These are phyloP conservation scores for Hypholoma fasciculare DNA, from an alignment of 768 basidiomycete species.

Conservation along the genomic window DNA sequence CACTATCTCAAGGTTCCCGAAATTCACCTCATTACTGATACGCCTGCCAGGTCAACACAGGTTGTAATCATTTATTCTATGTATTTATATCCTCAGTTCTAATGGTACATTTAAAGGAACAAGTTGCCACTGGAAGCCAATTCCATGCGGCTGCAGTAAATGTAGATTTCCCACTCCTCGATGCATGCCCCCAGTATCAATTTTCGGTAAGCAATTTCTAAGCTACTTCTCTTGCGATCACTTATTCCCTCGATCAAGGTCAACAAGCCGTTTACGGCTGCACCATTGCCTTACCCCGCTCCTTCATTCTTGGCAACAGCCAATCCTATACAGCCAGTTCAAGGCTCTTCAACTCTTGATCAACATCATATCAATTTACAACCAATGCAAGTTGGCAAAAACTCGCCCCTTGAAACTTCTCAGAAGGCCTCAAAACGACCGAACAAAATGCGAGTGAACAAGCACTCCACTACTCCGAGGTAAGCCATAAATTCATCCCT, in stretches of 20 bases:
- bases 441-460: slow-evolving; percentile 11
- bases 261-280: slow-evolving; percentile 5
- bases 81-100: slow-evolving; percentile 1
- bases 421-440: slow-evolving; percentile 6
- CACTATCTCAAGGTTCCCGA: background rate
- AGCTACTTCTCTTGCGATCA: slow-evolving; percentile 1
- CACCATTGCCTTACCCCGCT: background rate
- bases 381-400: background rate
- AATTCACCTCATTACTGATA: background rate
- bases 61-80: slow-evolving; percentile 8
- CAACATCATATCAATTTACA: slow-evolving; percentile 3
- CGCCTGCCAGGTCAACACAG: slow-evolving; percentile 5
- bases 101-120: slow-evolving; percentile 9
- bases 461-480: slow-evolving; percentile 10
- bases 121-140: slow-evolving; percentile 8
- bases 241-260: background rate
- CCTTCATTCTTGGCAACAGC: slow-evolving; percentile 3
- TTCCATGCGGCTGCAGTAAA: slow-evolving; percentile 4
- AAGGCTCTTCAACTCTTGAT: slow-evolving; percentile 2
- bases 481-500: slow-evolving; percentile 4
- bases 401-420: slow-evolving; percentile 11
- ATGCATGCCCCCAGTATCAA: slow-evolving; percentile 10
- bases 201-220: slow-evolving; percentile 10
- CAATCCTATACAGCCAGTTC: slow-evolving; percentile 9
- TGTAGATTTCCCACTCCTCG: slow-evolving; percentile 4